phyloP scores from a whole-genome alignment of 2,329 filamentous ascomycete species.

The Beauveria sp. region DNA sequence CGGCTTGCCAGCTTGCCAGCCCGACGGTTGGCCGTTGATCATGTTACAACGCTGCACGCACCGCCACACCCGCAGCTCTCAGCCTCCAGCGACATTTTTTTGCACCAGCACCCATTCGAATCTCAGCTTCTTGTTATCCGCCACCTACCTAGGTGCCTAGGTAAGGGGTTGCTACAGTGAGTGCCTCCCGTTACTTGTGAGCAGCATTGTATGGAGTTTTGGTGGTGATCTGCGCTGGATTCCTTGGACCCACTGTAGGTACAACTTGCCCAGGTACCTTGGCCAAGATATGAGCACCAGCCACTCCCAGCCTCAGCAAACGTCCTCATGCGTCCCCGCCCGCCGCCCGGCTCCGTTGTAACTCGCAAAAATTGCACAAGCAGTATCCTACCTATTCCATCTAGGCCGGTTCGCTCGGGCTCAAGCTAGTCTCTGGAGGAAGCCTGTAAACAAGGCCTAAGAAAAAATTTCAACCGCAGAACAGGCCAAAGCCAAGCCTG shows the following conservation, averaged over 20 bases:
- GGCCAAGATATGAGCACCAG: neutral
- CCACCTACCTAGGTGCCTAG: neutral
- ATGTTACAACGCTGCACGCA: neutral
- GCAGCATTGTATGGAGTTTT: no score
- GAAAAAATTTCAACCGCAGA: neutral
- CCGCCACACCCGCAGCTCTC: neutral
- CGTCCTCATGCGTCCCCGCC: neutral
- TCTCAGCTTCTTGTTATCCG: neutral
- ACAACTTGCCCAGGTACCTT: conserved; percentile 6
- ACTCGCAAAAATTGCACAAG: neutral
- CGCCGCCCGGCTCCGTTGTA: neutral
- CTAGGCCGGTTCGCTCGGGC: neutral
- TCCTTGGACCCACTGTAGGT: no score
- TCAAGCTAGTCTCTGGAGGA: neutral
- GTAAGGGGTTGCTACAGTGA: no score
- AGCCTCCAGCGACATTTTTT: neutral
- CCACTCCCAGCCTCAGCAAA: conserved; percentile 1
- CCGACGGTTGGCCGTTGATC: neutral
- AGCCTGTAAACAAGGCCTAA: neutral
- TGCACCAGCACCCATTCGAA: neutral
- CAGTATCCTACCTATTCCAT: neutral
- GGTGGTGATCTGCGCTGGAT: no score
- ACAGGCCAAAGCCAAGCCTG: neutral
- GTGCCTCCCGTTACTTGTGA: no score
- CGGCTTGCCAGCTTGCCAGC: no score